Conservation (phyloP, 805 yeast species). For the Clavispora santaluciae region DNA sequence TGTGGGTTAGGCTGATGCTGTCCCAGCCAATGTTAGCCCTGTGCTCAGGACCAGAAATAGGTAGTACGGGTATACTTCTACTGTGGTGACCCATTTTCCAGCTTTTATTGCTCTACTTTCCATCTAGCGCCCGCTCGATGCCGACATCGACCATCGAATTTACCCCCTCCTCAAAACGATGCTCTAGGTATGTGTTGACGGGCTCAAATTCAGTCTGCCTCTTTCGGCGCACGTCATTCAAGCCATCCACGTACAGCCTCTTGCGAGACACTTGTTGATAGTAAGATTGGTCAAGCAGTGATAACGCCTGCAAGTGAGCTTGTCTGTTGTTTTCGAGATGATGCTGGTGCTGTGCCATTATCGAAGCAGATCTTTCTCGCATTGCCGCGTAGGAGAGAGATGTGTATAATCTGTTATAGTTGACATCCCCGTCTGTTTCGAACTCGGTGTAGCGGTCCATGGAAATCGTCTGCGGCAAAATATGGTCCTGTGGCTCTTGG, state of each 20-base stretch:
- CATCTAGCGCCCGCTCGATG: conserved; percentile 15
- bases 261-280: conserved; percentile 28
- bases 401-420: conserved; percentile 25
- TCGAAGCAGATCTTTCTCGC: conserved; percentile 37
- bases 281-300: conserved; percentile 18
- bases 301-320: conserved; percentile 22
- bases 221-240: conserved; percentile 38
- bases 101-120: background rate
- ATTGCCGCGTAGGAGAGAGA: conserved; percentile 37
- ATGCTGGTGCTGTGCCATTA: conserved; percentile 28
- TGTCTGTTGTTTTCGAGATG: conserved; percentile 36
- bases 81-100: background rate
- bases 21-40: too few species aligned
- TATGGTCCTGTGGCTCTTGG: conserved; percentile 8
- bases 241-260: conserved; percentile 37
- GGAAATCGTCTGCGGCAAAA: conserved; percentile 28
- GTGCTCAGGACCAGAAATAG: background rate
- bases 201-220: conserved; percentile 43
- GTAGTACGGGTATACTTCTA: background rate
- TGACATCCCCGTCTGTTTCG: conserved; percentile 12
- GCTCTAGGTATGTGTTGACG: conserved; percentile 39
- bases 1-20: too few species aligned
- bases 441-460: conserved; percentile 20
- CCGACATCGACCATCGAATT: conserved; percentile 32
- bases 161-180: conserved; percentile 49